Base-by-base conservation (phyloP, 2,329 filamentous ascomycete species). In the Arthroderma sp. region DNA sequence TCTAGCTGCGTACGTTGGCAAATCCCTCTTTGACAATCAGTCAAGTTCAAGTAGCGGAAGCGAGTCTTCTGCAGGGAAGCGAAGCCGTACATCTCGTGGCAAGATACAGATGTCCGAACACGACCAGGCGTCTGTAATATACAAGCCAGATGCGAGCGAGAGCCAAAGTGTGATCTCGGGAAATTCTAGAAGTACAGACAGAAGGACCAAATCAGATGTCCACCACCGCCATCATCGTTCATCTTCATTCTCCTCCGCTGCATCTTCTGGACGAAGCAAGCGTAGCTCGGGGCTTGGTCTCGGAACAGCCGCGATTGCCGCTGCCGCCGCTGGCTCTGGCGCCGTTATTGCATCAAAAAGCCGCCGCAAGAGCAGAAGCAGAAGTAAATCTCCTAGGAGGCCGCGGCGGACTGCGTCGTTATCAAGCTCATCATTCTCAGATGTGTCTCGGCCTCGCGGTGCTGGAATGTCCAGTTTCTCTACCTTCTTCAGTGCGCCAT, bases 401-500 rank as follows among this genome's bases (percentile, higher is more conserved):
- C 5, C 7, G 28, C 43, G 36, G 6, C 40, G 47, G 27, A 39
- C 43, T 34, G 65, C 60, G 48, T 59, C 53, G n/a, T 73, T 69
- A 22, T 75, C 69, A 45, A 77, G 70, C 33, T 72, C 71, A 10
- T 81, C 78, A 29, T 72, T 79, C 45, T 62, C 84, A 44, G 80
- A 85, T 54, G 79, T 85, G 43, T 83, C 81, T 40, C 71, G 71
- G 34, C 65, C 69, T 39, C 69, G 70, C 43, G 68, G 64, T 36
- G 67, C 67, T 5, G 65, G 70, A 44, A 64, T 67, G 36, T 70
- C 73, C 48, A 75, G 78, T 34, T 65, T 86, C 37, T 65, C 65
- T 45, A 71, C 76, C 10, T 83, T 85, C 56, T 83, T 82, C 58
- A 74, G 69, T 4, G 68, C 76, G 4, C 73, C 75, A 9, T 77